Evolutionary conservation across 2,329 filamentous ascomycete genomes (phyloP).

Genomic region (Dactylellina drechsleri): DNA sequence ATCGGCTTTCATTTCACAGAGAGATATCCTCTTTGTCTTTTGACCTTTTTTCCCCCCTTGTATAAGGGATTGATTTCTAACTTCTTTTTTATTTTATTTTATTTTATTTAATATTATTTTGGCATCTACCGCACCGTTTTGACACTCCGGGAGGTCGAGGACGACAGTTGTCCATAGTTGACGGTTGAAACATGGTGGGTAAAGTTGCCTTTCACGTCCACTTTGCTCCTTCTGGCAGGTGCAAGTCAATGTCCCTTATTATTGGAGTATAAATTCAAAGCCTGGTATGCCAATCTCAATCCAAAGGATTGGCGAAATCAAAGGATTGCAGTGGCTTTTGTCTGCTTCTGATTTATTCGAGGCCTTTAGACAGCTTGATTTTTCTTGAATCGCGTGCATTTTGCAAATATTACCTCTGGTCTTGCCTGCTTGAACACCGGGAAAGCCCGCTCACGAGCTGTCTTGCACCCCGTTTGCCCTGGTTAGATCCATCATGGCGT

Average conservation of each 20-base stretch:
- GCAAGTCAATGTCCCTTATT: slow-evolving; percentile 16
- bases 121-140: background rate
- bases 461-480: slow-evolving; percentile 20
- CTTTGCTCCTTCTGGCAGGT: slow-evolving; percentile 36
- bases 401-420: slow-evolving; percentile 6
- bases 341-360: background rate
- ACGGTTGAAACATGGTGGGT: slow-evolving; percentile 11
- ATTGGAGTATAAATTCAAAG: slow-evolving; percentile 14
- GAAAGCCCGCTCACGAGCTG: slow-evolving; percentile 12
- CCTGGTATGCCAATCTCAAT: slow-evolving; percentile 20
- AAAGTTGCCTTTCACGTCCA: background rate
- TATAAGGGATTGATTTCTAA: no score
- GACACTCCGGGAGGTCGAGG: background rate
- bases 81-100: no score
- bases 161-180: background rate
- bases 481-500: slow-evolving; percentile 20
- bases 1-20: background rate
- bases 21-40: background rate
- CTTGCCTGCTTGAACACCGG: slow-evolving; percentile 37
- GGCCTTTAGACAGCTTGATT: slow-evolving; percentile 30
- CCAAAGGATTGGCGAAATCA: background rate
- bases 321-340: background rate
- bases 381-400: background rate
- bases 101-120: slow-evolving; percentile 8
- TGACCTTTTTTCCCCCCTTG: background rate